Evolutionary conservation across 2,329 filamentous ascomycete species (phyloP), one percentile per base, ranked within the genome.

Genomic region (Penicillium sp.): DNA sequence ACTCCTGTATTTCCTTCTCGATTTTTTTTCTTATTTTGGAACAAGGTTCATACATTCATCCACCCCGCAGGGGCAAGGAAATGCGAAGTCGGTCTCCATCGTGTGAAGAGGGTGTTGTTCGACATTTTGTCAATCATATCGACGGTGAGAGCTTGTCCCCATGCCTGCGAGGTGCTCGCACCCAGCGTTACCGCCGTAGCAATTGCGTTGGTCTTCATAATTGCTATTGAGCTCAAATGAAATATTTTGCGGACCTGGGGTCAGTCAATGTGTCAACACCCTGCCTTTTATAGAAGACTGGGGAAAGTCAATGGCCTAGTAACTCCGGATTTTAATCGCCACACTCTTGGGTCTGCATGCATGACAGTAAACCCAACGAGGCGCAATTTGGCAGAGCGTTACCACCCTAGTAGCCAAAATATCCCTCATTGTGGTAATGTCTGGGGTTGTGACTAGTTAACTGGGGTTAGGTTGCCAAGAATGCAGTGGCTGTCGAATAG

Each of bases 51-150:
- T 54, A 65, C 64, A 56, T 65, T 65, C 64, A 65, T 65, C 64
- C 64, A 65, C 13, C 64, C 64, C 15, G 64, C 51, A 4, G 64
- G 64, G 7, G 64, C 64, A 49, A 65, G 61, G 12, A 65, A 65
- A 60, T 65, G 64, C 40, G 64, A 64, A 33, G 56, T 56, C 15
- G 64, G 61, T 38, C 64, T 59, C 64, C 64, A 65, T 7, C 64
- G 40, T 1, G 57, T 59, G 22, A 65, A 65, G n/a, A 65, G 50
- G n/a, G 38, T 66, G n/a, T 64, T 64, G 17, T 66, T 66, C 6
- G 54, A 59, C 64, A 66, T 62, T 15, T 59, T 60, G 51, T 66
- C 57, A 33, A 66, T 66, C 26, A 40, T 59, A 24, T 59, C 59
- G 3, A 35, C 57, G 2, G 62, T 64, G 12, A 66, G 62, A 12